Base-by-base conservation (phyloP, 1,284 basidiomycete genomes). In the Sporisorium sorghi region DNA sequence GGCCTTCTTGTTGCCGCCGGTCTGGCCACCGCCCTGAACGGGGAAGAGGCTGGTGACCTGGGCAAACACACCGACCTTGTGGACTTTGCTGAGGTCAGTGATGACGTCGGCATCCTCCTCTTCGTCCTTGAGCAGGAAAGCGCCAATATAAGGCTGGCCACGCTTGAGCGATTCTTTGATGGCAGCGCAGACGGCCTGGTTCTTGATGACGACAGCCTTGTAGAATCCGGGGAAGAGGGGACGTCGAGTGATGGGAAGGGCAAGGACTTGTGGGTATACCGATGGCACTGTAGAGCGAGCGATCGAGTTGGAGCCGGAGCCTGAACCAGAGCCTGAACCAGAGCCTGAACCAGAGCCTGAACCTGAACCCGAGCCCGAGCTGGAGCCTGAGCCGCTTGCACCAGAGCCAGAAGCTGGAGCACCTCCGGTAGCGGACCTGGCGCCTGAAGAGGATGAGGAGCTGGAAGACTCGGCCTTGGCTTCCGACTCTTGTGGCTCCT, bases 211-310 rank as follows among this genome's bases (percentile, higher is more conserved):
- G 23, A 84, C 83, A 14, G 82, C 83, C 61, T 84, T 84, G 89
- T 99, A 97, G 85, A 97, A 97, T 48, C 94, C 95, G 12, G 96
- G 96, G 86, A 98, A 98, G 52, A 98, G 90, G 0, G 96, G 96
- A 37, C 96, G 89, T 57, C 95, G 91, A 33, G 94, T 94, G 78
- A 99, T 98, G 14, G 96, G 96, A 0, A 99, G 89, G 5, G 96
- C 96, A 23, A 99, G 89, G 39, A 98, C 91, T 85, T 97, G 93
- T 1, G 96, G 95, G 85, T 98, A 98, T 67, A 90, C 85, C 26
- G 75, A 62, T 2, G 83, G 83, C 4, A 83, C 83, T 26, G 76
- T 78, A 39, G 76, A 77, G 30, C 78, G 70, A 39, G 77, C 73
- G 37, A 78, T 42, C 1, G 78, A 69, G 30, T 77, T 79, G 53